Evolutionary conservation across 805 yeast species (phyloP), one percentile per base, ranked within the genome.

Genomic region (Saccharomycopsis sp.): DNA sequence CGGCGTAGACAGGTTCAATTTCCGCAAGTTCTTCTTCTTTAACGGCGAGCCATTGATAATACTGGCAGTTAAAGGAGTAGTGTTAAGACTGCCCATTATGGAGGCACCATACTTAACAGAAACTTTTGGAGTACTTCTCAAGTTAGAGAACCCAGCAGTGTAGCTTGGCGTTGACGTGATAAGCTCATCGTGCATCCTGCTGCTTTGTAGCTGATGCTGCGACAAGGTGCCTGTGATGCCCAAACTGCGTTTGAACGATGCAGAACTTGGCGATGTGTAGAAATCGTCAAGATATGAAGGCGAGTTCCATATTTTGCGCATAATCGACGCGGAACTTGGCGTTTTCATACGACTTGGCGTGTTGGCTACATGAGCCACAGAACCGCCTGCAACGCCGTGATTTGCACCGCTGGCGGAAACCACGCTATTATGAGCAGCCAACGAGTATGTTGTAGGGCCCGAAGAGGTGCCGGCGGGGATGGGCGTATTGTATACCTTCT

Each of bases 271-370:
- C 22, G 86, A 81, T 47, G 83, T 78, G 64, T 84, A 82, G 66
- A 85, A 85, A 64, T 85, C 89, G 60, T 85, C 89, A 58, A 84
- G 72, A 65, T 82, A 83, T 1, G 84, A 77, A 14, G 89, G 89
- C 20, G 87, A 82, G 64, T 81, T 78, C 86, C 88, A 83, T 52
- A 82, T 71, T 65, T 78, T 82, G 63, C 76, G 78, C 67, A 78
- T 70, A 19, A 77, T 72, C 7, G 82, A 74, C 51, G 69, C 69
- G 14, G 70, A 56, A 52, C 66, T 65, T 56, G 73, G 71, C 15
- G 73, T 68, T 47, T 63, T 66, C n/a, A 60, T 64, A 50, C 61
- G 52, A 47, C 56, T 62, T 24, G 64, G 64, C 8, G 64, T 62
- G 20, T 56, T 56, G 22, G 38, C 44, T n/a, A n/a, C n/a, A n/a